These are phyloP conservation scores for Delitschia confertaspora DNA, from an alignment of 495 filamentous ascomycete species.

Conservation along the genomic window DNA sequence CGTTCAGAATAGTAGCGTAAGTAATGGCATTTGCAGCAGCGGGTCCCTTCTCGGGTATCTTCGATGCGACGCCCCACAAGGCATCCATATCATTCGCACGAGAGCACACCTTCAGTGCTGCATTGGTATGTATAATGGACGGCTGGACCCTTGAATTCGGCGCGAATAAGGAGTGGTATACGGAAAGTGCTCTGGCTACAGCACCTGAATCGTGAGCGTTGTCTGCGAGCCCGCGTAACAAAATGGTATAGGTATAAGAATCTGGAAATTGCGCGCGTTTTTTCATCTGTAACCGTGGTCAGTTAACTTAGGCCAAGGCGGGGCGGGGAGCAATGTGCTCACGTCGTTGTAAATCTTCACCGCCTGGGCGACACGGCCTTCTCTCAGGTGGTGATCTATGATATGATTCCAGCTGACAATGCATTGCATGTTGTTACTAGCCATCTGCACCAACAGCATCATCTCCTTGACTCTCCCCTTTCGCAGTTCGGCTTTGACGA, in stretches of 20 bases:
- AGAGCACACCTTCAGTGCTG: slow-evolving; percentile 70
- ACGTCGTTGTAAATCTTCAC: slow-evolving; percentile 81
- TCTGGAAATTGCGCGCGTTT: slow-evolving; percentile 72
- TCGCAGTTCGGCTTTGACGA: slow-evolving; percentile 48
- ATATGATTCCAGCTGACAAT: slow-evolving; percentile 81
- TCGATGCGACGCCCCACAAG: slow-evolving; percentile 59
- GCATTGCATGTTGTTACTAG: slow-evolving; percentile 51
- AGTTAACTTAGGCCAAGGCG: neutral
- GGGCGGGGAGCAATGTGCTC: slow-evolving; percentile 17
- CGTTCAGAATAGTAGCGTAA: slow-evolving; percentile 73
- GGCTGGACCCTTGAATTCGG: slow-evolving; percentile 51
- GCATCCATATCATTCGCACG: slow-evolving; percentile 61
- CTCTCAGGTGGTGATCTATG: slow-evolving; percentile 59
- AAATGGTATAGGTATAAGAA: slow-evolving; percentile 67
- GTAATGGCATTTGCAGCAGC: slow-evolving; percentile 59
- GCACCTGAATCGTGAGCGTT: slow-evolving; percentile 44
- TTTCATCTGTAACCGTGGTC: slow-evolving; percentile 65
- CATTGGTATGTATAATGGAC: slow-evolving; percentile 74
- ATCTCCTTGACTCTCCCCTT: slow-evolving; percentile 54
- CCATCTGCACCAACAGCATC: slow-evolving; percentile 52
- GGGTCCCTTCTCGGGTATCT: slow-evolving; percentile 52
- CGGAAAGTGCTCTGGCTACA: slow-evolving; percentile 51
- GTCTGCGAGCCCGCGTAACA: slow-evolving; percentile 64
- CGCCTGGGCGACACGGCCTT: slow-evolving; percentile 49
- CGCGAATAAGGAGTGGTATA: slow-evolving; percentile 63